Percentiles rank a stretch among this genome's conserved stretches.
phyloP scores from a whole-genome alignment of 2,329 filamentous ascomycete genomes.

The Penicillium sp. region DNA sequence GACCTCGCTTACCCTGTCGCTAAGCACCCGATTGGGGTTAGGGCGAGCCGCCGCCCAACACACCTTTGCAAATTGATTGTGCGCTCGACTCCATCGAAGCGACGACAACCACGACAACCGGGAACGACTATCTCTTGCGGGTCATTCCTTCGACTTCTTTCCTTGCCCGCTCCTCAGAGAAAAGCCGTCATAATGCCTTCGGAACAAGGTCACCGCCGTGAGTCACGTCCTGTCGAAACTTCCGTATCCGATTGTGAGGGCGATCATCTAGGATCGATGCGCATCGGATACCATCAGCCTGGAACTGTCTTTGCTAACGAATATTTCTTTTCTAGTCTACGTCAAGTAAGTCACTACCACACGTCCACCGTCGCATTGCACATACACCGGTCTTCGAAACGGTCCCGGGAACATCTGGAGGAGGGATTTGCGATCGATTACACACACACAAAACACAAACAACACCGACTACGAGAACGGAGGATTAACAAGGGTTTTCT shows the following conservation, averaged over 20 bases:
- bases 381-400: constrained; percentile 19
- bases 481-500: constrained; percentile 34
- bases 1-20: constrained; percentile 38
- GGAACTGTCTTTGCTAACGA: constrained; percentile 28
- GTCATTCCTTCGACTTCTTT: constrained; percentile 42
- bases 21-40: constrained; percentile 37
- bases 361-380: constrained; percentile 19
- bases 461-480: constrained; percentile 17
- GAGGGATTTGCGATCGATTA: constrained; percentile 1
- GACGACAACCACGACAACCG: constrained; percentile 43
- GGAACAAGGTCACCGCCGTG: constrained; percentile 82
- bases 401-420: constrained; percentile 10
- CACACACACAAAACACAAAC: constrained; percentile 2
- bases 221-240: constrained; percentile 46
- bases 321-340: constrained; percentile 60
- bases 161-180: constrained; percentile 42
- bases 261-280: background rate
- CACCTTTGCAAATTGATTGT: constrained; percentile 40
- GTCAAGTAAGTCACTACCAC: constrained; percentile 67
- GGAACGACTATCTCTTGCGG: constrained; percentile 38
- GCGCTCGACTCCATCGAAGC: constrained; percentile 37
- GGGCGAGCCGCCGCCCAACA: constrained; percentile 32
- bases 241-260: constrained; percentile 14
- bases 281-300: constrained; percentile 8
- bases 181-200: constrained; percentile 73